Conservation (phyloP, 1,284 basidiomycete genomes). For the Microbotryomycetes sp. region DNA sequence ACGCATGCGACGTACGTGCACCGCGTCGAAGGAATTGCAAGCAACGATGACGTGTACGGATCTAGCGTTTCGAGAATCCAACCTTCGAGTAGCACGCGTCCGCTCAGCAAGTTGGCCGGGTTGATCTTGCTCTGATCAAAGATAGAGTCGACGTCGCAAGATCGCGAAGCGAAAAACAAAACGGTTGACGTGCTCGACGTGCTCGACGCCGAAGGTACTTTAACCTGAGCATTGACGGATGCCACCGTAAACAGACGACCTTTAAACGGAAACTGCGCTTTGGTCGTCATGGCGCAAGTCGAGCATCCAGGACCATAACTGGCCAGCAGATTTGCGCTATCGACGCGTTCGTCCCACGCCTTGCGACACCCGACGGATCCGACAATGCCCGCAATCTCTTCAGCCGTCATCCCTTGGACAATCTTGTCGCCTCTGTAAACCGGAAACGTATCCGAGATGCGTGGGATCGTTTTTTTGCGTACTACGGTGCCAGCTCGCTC, state of each 20-base stretch:
- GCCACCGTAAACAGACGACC: slow-evolving; percentile 81
- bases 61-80: slow-evolving; percentile 97
- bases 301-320: slow-evolving; percentile 71
- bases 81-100: slow-evolving; percentile 79
- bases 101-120: slow-evolving; percentile 62
- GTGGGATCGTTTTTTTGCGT: slow-evolving; percentile 63
- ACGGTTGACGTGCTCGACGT: slow-evolving; percentile 44
- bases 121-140: slow-evolving; percentile 67
- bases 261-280: slow-evolving; percentile 65
- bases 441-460: slow-evolving; percentile 72
- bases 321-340: slow-evolving; percentile 61
- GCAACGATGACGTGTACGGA: slow-evolving; percentile 91
- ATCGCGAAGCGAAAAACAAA: slow-evolving; percentile 42
- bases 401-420: slow-evolving; percentile 87
- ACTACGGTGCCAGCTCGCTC: slow-evolving; percentile 71
- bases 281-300: slow-evolving; percentile 42
- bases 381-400: slow-evolving; percentile 72
- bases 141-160: slow-evolving; percentile 47
- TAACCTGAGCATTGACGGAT: slow-evolving; percentile 60
- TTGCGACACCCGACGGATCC: slow-evolving; percentile 62
- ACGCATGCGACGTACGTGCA: slow-evolving; percentile 82
- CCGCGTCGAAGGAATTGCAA: slow-evolving; percentile 86
- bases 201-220: slow-evolving; percentile 43
- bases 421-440: slow-evolving; percentile 86
- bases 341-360: slow-evolving; percentile 78